Evolutionary conservation across 768 basidiomycete species (phyloP).

Genomic region (Fomitopsis pulvina): DNA sequence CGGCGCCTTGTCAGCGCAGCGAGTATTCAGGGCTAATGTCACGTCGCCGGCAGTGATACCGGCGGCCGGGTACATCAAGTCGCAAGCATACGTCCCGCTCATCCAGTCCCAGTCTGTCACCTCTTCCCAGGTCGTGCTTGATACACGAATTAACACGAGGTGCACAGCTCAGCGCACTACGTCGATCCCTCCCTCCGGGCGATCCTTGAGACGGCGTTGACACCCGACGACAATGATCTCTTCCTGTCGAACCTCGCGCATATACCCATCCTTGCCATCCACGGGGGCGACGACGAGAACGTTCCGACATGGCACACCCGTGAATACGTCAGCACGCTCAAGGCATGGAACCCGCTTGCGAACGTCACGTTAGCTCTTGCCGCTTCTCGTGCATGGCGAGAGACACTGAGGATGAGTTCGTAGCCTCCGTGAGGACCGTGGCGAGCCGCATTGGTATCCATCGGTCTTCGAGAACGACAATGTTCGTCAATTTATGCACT

Average conservation of each 20-base stretch:
- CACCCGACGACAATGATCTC: slow-evolving; percentile 83
- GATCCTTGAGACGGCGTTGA: slow-evolving; percentile 67
- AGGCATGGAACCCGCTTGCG: slow-evolving; percentile 46
- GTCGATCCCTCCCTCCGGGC: slow-evolving; percentile 68
- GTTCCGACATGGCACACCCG: slow-evolving; percentile 86
- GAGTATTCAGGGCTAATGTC: neutral
- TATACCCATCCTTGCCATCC: slow-evolving; percentile 65
- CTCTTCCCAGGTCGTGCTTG: neutral
- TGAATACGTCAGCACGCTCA: slow-evolving; percentile 51
- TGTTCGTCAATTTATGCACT: slow-evolving; percentile 52
- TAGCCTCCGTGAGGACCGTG: slow-evolving; percentile 58
- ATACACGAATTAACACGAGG: neutral
- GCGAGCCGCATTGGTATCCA: slow-evolving; percentile 66
- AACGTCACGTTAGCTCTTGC: slow-evolving; percentile 42
- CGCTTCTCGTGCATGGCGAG: neutral
- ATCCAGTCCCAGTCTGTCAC: slow-evolving; percentile 47
- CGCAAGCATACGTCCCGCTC: slow-evolving; percentile 78
- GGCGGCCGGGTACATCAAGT: slow-evolving; percentile 81
- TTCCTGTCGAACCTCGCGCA: slow-evolving; percentile 73
- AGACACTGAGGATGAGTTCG: neutral
- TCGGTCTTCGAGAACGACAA: slow-evolving; percentile 46
- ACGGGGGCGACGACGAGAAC: slow-evolving; percentile 84
- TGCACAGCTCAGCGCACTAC: slow-evolving; percentile 58
- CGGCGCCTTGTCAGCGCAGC: neutral
- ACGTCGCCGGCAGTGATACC: slow-evolving; percentile 53